phyloP scores from a whole-genome alignment of 495 filamentous ascomycete species.

The Lindgomyces ingoldianus region DNA sequence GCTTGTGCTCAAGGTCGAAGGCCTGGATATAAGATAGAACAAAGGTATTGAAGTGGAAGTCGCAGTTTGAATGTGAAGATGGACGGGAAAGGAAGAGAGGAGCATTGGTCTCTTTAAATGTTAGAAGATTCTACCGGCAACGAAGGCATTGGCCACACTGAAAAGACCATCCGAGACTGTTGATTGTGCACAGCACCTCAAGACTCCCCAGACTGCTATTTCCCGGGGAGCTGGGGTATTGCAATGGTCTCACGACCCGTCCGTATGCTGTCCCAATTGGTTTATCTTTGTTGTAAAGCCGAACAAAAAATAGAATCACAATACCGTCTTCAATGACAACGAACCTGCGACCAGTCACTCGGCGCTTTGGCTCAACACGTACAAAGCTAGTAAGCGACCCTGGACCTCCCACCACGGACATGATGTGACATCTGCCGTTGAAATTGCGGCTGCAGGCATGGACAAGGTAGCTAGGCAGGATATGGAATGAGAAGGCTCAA shows the following conservation, averaged over 20 bases:
- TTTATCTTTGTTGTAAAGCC: neutral
- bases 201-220: neutral
- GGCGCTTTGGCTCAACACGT: constrained; percentile 4
- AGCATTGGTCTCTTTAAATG: constrained; percentile 24
- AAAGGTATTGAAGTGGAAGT: neutral
- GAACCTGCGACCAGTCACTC: constrained; percentile 1
- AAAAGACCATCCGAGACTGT: constrained; percentile 9
- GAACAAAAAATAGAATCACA: constrained; percentile 21
- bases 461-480: neutral
- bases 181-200: constrained; percentile 12
- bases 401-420: constrained; percentile 17
- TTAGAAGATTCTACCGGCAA: constrained; percentile 24
- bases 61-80: constrained; percentile 20
- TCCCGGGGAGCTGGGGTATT: neutral
- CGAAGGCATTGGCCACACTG: neutral
- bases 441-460: constrained; percentile 24
- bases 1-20: neutral
- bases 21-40: neutral
- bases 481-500: constrained; percentile 1
- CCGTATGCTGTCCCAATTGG: constrained; percentile 11
- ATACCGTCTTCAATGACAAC: constrained; percentile 6
- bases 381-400: too few species aligned
- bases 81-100: constrained; percentile 27
- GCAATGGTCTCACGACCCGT: constrained; percentile 27
- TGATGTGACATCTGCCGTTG: constrained; percentile 14